Percentiles rank a stretch among this genome's conserved stretches.
These are phyloP conservation scores for Colletotrichum sp. DNA, from an alignment of 2,329 filamentous ascomycete genomes.

Conservation along the genomic window DNA sequence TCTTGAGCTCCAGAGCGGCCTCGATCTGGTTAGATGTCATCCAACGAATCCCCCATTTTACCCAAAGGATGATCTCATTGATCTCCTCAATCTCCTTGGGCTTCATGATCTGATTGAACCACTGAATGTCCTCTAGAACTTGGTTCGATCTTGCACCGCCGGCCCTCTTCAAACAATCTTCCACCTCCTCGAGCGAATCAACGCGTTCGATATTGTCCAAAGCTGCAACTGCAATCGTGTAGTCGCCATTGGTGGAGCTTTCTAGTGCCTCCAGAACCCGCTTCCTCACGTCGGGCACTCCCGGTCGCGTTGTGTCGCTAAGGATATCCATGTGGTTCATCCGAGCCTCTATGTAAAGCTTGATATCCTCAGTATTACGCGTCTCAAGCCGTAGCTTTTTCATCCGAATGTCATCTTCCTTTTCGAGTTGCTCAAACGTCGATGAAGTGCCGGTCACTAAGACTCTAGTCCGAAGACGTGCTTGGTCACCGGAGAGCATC, in stretches of 20 bases:
- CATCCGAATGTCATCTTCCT: not conserved
- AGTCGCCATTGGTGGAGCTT: conserved; percentile 3
- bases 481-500: conserved; percentile 21
- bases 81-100: conserved; percentile 39
- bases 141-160: conserved; percentile 33
- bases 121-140: conserved; percentile 35
- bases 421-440: not conserved
- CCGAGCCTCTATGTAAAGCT: not conserved
- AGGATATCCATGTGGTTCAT: not conserved
- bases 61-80: conserved; percentile 42
- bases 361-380: not conserved
- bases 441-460: not conserved
- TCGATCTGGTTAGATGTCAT: conserved; percentile 31
- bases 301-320: not conserved
- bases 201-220: conserved; percentile 35
- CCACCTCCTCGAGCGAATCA: conserved; percentile 38
- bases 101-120: conserved; percentile 33
- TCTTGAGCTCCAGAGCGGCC: not conserved
- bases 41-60: conserved; percentile 29
- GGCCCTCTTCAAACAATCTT: conserved; percentile 31
- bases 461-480: not conserved
- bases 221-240: conserved; percentile 21
- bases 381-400: not conserved
- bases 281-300: not conserved
- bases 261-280: not conserved